Evolutionary conservation across 1,284 basidiomycete genomes (phyloP), one percentile per base, ranked within the genome.

Genomic region (Marasmius tenuissimus): DNA sequence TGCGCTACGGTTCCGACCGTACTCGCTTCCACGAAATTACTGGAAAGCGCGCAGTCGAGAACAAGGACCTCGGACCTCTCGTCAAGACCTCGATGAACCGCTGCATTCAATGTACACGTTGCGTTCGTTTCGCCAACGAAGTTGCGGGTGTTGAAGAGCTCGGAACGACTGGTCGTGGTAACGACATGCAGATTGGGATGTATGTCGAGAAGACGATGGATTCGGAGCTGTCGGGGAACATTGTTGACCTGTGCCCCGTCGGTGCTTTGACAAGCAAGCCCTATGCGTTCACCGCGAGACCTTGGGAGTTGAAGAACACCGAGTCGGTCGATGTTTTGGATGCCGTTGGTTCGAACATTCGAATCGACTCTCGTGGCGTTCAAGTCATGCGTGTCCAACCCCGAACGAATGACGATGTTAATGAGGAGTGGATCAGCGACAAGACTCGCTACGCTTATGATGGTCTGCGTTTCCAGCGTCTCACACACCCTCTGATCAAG

Each of bases 351-450:
- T 96, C 94, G 68, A 99, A 98, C 79, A 98, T 99, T 74, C 92
- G 96, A 59, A 85, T 99, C 64, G 97, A 99, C 78, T 97, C 96
- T 58, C 88, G 97, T 48, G 96, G 96, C 60, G 89, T 97, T 10
- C 89, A 95, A 75, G 97, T 99, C 66, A 99, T 99, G 96, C 91
- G 97, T 55, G 86, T 99, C 69, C 94, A 97, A 73, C 97, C 97
- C 3, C 88, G 92, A 70, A 92, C 94, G 62, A 99, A 99, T 76
- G 97, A 99, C 76, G 94, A 98, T 69, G 91, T 99, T 65, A 99
- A 99, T 76, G 97, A 99, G 81, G 97, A 99, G 78, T 99, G 97
- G 97, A 97, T 99, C 77, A 96, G 88, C 76, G 97, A 99, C 85
- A 99, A 99, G 86, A 97, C 97, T 1, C 92, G 97, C 64, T 97